Evolutionary conservation across 2,329 filamentous ascomycete genomes (phyloP).

Genomic region (Diplodia sapinea): DNA sequence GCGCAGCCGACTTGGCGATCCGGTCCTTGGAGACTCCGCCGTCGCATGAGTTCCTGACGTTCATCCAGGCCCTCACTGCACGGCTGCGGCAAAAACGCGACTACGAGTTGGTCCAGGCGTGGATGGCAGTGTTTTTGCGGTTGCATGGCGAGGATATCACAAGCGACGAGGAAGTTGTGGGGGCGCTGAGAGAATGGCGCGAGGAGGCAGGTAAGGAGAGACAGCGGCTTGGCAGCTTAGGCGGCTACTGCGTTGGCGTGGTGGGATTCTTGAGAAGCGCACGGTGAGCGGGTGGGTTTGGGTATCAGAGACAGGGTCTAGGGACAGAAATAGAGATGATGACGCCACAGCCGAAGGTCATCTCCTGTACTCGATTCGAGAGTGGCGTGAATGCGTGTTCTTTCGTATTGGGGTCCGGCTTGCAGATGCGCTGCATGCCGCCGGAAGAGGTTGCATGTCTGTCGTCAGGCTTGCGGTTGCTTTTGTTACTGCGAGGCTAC

Average conservation of each 20-base stretch:
- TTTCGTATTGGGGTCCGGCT: slow-evolving; percentile 3
- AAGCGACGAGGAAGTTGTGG: slow-evolving; percentile 59
- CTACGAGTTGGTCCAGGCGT: slow-evolving; percentile 93
- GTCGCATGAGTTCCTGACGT: slow-evolving; percentile 75
- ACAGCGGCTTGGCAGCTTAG: slow-evolving; percentile 72
- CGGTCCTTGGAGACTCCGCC: slow-evolving; percentile 70
- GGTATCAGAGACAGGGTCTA: slow-evolving; percentile 19
- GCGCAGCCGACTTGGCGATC: slow-evolving; percentile 87
- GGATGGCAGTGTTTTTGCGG: slow-evolving; percentile 93
- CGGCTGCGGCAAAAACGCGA: slow-evolving; percentile 73
- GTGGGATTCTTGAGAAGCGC: slow-evolving; percentile 75
- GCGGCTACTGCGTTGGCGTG: slow-evolving; percentile 87
- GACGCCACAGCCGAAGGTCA: slow-evolving; percentile 20
- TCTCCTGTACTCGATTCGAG: not conserved
- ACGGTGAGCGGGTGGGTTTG: slow-evolving; percentile 25
- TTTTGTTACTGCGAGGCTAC: not conserved
- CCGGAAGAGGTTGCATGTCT: not conserved
- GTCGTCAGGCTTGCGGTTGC: not conserved
- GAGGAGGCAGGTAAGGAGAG: slow-evolving; percentile 73
- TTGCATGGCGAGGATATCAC: slow-evolving; percentile 68
- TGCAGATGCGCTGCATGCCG: not conserved
- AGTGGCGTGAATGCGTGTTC: slow-evolving; percentile 24
- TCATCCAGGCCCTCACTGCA: slow-evolving; percentile 79
- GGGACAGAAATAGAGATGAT: slow-evolving; percentile 3
- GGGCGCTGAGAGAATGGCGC: slow-evolving; percentile 72